Evolutionary conservation across 768 basidiomycete genomes (phyloP).

Genomic region (Pleurotus salmoneostramineus): DNA sequence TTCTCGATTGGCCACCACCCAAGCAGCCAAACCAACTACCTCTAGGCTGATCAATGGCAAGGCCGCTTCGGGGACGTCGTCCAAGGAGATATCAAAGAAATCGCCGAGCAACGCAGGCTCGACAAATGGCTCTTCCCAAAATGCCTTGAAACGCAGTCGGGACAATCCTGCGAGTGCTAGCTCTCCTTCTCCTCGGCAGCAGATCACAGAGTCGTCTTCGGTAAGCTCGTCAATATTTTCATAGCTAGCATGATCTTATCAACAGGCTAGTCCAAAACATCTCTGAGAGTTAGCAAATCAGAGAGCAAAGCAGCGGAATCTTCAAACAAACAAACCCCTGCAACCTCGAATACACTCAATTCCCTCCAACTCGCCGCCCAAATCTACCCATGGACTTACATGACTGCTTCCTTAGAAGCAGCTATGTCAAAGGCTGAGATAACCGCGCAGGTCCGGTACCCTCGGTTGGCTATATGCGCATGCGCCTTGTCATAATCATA

Average conservation of each 20-base stretch:
- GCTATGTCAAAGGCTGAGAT: conserved; percentile 37
- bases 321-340: neutral
- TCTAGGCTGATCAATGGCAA: neutral
- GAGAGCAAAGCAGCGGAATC: neutral
- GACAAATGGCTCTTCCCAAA: too few relatives aligned
- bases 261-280: too few relatives aligned
- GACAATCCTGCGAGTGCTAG: too few relatives aligned
- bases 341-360: conserved; percentile 21
- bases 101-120: too few relatives aligned
- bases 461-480: neutral
- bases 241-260: too few relatives aligned
- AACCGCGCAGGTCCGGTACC: conserved; percentile 4
- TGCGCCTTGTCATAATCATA: neutral
- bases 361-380: conserved; percentile 48
- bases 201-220: too few relatives aligned
- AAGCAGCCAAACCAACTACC: neutral
- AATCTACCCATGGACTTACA: conserved; percentile 55
- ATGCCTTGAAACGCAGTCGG: too few relatives aligned
- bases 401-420: conserved; percentile 53
- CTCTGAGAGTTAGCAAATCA: neutral
- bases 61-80: too few relatives aligned
- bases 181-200: too few relatives aligned
- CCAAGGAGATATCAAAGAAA: too few relatives aligned
- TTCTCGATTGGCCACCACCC: neutral
- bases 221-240: too few relatives aligned